Conservation (phyloP, 768 basidiomycete genomes). For the Calocera cornea region DNA sequence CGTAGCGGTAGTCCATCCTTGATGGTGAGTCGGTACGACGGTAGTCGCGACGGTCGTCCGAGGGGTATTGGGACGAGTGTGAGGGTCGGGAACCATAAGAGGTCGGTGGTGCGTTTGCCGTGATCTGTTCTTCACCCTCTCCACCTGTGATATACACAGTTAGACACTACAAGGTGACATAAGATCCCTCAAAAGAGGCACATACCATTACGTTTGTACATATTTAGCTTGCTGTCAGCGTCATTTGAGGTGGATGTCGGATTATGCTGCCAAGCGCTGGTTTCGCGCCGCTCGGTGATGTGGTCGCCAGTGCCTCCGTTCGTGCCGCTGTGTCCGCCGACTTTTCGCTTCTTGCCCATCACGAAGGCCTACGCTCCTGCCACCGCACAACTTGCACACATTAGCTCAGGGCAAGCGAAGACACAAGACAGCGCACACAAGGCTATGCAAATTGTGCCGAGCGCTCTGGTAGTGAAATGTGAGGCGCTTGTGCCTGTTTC, state of each 20-base stretch:
- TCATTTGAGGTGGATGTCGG: not conserved
- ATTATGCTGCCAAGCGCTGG: not conserved
- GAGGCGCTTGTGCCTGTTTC: too few relatives aligned
- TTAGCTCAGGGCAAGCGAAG: not conserved
- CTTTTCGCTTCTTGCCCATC: not conserved
- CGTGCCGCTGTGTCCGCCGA: not conserved
- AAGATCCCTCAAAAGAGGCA: not conserved
- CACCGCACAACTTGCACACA: not conserved
- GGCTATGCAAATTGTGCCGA: too few relatives aligned
- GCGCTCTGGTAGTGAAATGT: too few relatives aligned
- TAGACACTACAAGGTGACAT: not conserved
- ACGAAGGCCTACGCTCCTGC: not conserved
- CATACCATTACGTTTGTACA: constrained; percentile 1
- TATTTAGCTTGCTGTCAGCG: not conserved
- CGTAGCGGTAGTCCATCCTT: constrained; percentile 2
- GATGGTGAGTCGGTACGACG: not conserved
- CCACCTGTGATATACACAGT: not conserved
- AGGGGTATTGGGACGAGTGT: not conserved
- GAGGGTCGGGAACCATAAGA: constrained; percentile 2
- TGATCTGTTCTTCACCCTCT: not conserved
- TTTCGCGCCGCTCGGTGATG: not conserved
- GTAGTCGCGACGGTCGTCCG: constrained; percentile 4
- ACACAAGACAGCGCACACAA: not conserved
- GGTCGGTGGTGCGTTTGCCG: not conserved
- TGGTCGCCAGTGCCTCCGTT: constrained; percentile 3